Evolutionary conservation across 352 stramenopile species (phyloP).

Genomic region (Globisporangium ultimum): DNA sequence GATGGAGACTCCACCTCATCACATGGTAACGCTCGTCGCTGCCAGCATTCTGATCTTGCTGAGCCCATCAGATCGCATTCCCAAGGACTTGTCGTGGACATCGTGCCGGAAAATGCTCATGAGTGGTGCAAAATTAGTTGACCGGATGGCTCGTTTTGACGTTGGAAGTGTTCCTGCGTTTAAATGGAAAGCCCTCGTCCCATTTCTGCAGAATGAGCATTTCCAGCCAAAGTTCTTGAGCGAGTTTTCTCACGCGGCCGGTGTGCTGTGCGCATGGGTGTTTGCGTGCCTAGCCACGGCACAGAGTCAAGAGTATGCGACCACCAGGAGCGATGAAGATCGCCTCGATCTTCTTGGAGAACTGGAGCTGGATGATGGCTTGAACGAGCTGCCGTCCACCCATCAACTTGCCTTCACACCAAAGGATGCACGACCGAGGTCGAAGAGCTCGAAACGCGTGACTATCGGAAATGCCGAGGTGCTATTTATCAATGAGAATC

Average conservation of each 20-base stretch:
- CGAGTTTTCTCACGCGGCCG: conserved; percentile 45
- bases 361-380: conserved; percentile 49
- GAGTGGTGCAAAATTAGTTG: conserved; percentile 43
- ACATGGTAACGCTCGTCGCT: conserved; percentile 57
- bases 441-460: conserved; percentile 47
- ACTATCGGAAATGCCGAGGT: conserved; percentile 62
- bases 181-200: conserved; percentile 71
- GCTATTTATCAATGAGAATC: conserved; percentile 73
- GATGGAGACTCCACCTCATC: conserved; percentile 38
- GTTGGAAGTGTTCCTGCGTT: conserved; percentile 43
- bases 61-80: conserved; percentile 63
- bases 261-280: conserved; percentile 65
- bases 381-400: conserved; percentile 15
- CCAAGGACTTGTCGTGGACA: conserved; percentile 65
- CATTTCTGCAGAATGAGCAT: conserved; percentile 71
- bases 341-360: conserved; percentile 47
- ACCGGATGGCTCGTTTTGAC: conserved; percentile 39
- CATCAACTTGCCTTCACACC: conserved; percentile 4
- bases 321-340: conserved; percentile 39
- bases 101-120: conserved; percentile 65
- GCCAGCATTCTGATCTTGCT: conserved; percentile 70
- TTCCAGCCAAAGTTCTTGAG: conserved; percentile 62
- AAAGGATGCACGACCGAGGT: conserved; percentile 9
- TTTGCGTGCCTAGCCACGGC: conserved; percentile 35
- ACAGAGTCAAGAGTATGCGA: conserved; percentile 29